A percentile compares a stretch with the other conserved stretches of the same genome.
Evolutionary conservation across 768 basidiomycete genomes (phyloP).

Genomic region (Suillus spraguei): DNA sequence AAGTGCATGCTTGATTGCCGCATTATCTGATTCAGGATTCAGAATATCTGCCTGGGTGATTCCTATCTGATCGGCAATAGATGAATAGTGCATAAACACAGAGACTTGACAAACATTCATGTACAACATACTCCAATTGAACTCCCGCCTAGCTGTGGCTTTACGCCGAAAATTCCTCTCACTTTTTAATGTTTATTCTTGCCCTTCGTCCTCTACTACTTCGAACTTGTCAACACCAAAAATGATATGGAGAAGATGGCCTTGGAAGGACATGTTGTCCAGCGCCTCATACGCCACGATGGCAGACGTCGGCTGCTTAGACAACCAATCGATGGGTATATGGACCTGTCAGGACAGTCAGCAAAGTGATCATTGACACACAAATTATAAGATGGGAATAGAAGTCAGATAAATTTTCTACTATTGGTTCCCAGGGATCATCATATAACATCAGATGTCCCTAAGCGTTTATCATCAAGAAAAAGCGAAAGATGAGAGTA

Average conservation of each 20-base stretch:
- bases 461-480: slow-evolving; percentile 46
- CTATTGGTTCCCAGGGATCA: slow-evolving; percentile 54
- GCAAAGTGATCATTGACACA: background rate
- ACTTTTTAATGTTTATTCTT: slow-evolving; percentile 60
- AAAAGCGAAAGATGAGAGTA: slow-evolving; percentile 12
- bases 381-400: background rate
- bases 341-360: slow-evolving; percentile 46
- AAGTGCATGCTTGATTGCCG: slow-evolving; percentile 92
- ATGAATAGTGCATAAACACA: slow-evolving; percentile 40
- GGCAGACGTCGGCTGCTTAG: slow-evolving; percentile 48
- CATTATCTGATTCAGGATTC: slow-evolving; percentile 77
- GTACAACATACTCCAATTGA: slow-evolving; percentile 85
- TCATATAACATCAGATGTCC: slow-evolving; percentile 53
- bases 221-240: slow-evolving; percentile 69
- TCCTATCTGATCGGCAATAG: slow-evolving; percentile 86
- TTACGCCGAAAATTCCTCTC: slow-evolving; percentile 62
- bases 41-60: slow-evolving; percentile 87
- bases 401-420: slow-evolving; percentile 48
- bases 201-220: slow-evolving; percentile 41
- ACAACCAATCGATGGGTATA: slow-evolving; percentile 50
- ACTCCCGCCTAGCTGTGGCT: slow-evolving; percentile 70
- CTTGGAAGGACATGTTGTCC: slow-evolving; percentile 87
- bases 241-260: slow-evolving; percentile 87
- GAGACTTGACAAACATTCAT: slow-evolving; percentile 46
- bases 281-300: slow-evolving; percentile 74